These are phyloP conservation scores for Gloeopeniophorella convolvens DNA, from an alignment of 768 basidiomycete genomes.

Conservation along the genomic window DNA sequence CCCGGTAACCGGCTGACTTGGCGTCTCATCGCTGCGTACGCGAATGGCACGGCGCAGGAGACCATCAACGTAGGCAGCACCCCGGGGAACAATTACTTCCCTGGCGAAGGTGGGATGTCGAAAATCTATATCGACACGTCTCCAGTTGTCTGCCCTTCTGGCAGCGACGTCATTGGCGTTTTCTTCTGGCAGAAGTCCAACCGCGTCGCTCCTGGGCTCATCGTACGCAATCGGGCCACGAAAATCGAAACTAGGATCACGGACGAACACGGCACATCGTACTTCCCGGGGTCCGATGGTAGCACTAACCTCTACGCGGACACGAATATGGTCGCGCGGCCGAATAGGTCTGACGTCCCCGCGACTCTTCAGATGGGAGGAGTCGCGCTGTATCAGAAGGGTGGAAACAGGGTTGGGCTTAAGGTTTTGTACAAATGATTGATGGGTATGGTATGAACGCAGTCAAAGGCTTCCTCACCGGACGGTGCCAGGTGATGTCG, in stretches of 20 bases:
- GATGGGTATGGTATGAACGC: no score
- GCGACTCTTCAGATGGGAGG: background rate
- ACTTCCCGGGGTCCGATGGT: background rate
- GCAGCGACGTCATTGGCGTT: background rate
- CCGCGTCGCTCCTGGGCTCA: background rate
- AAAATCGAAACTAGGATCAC: background rate
- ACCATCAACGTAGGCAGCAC: background rate
- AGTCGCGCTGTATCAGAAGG: no score
- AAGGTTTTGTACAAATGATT: no score
- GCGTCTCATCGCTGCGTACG: background rate
- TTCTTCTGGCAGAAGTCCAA: background rate
- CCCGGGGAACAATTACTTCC: background rate
- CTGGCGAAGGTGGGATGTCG: background rate
- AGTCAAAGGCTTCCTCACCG: no score
- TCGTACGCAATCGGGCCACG: background rate
- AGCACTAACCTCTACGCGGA: background rate
- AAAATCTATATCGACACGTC: background rate
- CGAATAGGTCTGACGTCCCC: background rate
- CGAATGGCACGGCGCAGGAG: background rate
- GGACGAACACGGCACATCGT: background rate
- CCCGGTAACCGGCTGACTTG: background rate
- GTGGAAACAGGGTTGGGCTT: no score
- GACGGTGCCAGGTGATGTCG: no score
- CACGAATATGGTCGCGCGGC: background rate
- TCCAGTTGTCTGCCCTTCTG: background rate